Conservation (phyloP, 2,329 filamentous ascomycete genomes). For the Monosporascus sp. region DNA sequence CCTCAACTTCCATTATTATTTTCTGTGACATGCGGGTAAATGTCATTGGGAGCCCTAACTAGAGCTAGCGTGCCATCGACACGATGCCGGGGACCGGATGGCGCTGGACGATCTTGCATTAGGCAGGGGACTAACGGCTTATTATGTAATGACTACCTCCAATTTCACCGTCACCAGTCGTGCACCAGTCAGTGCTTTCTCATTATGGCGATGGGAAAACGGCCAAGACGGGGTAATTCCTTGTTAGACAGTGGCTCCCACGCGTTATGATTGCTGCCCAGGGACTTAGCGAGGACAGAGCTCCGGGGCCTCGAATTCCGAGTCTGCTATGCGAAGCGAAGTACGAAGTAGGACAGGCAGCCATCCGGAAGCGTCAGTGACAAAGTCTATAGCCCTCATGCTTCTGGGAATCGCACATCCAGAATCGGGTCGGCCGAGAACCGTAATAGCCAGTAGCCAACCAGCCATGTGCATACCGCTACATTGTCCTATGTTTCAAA, state of each 20-base stretch:
- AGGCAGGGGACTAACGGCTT: background rate
- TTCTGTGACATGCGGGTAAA: background rate
- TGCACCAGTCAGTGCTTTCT: no score
- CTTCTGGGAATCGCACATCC: background rate
- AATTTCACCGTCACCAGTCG: background rate
- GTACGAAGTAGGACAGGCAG: background rate
- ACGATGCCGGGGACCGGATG: background rate
- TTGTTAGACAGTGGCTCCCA: no score
- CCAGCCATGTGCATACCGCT: background rate
- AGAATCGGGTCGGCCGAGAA: no score
- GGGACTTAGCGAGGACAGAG: background rate
- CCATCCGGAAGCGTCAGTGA: background rate
- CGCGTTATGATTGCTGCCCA: background rate
- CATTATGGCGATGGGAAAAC: no score
- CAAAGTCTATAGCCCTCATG: background rate
- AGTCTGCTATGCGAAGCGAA: background rate
- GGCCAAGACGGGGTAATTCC: no score
- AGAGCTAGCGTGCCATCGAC: background rate
- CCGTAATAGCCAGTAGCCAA: background rate
- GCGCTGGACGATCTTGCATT: background rate
- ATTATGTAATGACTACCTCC: background rate
- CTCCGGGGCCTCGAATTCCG: background rate
- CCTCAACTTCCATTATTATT: background rate
- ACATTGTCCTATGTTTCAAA: no score
- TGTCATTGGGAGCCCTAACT: background rate